Evolutionary conservation across 306 rosid species (phyloP).

Genomic region (Ormosia semicastrata): DNA sequence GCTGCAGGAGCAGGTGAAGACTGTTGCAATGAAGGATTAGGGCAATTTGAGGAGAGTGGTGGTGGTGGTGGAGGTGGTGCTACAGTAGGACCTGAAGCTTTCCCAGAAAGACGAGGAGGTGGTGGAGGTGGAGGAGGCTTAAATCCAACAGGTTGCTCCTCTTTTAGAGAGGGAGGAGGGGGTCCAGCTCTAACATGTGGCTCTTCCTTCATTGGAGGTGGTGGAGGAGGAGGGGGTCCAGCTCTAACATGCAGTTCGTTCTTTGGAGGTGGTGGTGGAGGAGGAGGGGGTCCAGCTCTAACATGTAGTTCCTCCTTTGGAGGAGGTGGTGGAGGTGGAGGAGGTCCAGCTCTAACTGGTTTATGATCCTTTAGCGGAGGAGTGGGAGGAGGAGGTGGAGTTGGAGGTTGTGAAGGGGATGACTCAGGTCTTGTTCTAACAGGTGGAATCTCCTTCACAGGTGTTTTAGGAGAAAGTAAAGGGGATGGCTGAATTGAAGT

Average conservation of each 20-base stretch:
- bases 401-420: constrained; percentile 36
- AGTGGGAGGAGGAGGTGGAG: constrained; percentile 45
- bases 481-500: constrained; percentile 33
- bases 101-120: constrained; percentile 38
- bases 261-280: constrained; percentile 3
- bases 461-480: constrained; percentile 31
- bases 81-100: constrained; percentile 28
- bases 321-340: constrained; percentile 43
- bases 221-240: constrained; percentile 19
- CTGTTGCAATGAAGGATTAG: constrained; percentile 24
- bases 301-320: constrained; percentile 25
- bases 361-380: constrained; percentile 38
- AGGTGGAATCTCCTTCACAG: constrained; percentile 28
- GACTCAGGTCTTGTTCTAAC: constrained; percentile 30
- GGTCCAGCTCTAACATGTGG: background rate
- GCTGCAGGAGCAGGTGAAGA: constrained; percentile 35
- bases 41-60: constrained; percentile 30
- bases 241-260: background rate
- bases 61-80: constrained; percentile 33
- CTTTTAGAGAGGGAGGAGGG: constrained; percentile 25
- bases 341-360: constrained; percentile 22
- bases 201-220: background rate
- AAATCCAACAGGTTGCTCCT: constrained; percentile 16
- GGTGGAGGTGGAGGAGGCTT: constrained; percentile 45
- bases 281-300: background rate